Percentiles rank a stretch among this genome's conserved stretches.
Evolutionary conservation across 495 filamentous ascomycete species (phyloP).

Genomic region (Penicillium verhagenii): DNA sequence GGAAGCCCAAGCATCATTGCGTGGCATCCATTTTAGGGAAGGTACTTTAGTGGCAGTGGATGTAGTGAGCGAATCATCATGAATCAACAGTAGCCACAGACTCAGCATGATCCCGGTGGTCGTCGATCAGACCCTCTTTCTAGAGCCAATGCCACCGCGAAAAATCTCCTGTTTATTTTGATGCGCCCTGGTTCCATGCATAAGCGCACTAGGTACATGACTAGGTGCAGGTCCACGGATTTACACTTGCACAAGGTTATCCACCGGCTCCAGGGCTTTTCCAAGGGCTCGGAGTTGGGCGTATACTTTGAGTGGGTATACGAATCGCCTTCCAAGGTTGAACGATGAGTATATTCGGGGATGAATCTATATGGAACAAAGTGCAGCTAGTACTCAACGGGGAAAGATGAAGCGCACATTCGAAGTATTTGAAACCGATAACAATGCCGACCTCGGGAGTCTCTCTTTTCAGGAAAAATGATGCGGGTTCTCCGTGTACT

Average conservation of each 20-base stretch:
- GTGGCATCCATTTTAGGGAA: conserved; percentile 8
- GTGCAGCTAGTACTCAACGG: no score
- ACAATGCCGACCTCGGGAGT: no score
- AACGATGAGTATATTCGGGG: no score
- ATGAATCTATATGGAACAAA: no score
- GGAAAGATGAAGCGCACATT: no score
- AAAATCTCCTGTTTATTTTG: not conserved
- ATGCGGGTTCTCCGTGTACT: conserved; percentile 1
- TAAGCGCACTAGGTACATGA: not conserved
- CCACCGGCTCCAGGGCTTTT: no score
- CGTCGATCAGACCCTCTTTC: conserved; percentile 17
- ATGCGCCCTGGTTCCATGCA: conserved; percentile 1
- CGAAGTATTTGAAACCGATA: no score
- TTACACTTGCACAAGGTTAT: no score
- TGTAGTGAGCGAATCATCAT: conserved; percentile 10
- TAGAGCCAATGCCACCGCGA: not conserved
- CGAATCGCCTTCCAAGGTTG: no score
- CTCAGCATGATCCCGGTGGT: conserved; percentile 5
- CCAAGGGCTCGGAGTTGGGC: no score
- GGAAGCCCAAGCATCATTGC: no score
- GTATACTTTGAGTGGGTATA: no score
- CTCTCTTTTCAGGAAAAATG: conserved; percentile 1
- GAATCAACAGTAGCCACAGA: conserved; percentile 17
- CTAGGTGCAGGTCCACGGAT: not conserved
- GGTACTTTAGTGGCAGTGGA: conserved; percentile 3